Evolutionary conservation across 1,139 yeast species (phyloP).

Genomic region (Scheffersomyces segobiensis): DNA sequence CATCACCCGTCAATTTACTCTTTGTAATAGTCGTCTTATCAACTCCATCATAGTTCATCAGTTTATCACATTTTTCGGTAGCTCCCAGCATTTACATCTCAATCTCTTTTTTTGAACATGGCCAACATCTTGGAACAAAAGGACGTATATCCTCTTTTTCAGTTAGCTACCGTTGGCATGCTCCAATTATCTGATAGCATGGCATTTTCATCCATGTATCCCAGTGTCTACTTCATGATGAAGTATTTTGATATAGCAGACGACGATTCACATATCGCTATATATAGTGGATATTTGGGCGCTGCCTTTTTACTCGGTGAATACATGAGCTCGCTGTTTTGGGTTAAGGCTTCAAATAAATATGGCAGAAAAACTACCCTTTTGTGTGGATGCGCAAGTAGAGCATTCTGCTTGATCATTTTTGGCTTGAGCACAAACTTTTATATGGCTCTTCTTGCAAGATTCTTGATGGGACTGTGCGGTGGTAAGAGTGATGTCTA

Average conservation of each 20-base stretch:
- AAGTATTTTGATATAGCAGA: slow-evolving; percentile 54
- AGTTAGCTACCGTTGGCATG: slow-evolving; percentile 44
- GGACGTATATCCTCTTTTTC: slow-evolving; percentile 52
- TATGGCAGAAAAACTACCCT: slow-evolving; percentile 59
- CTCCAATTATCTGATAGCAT: slow-evolving; percentile 61
- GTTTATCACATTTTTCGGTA: too few species aligned
- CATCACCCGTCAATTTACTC: too few species aligned
- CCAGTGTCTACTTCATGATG: slow-evolving; percentile 66
- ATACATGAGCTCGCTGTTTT: slow-evolving; percentile 53
- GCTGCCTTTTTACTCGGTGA: slow-evolving; percentile 58
- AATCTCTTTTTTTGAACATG: too few species aligned
- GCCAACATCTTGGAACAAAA: slow-evolving; percentile 1
- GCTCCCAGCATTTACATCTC: too few species aligned
- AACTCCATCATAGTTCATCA: too few species aligned
- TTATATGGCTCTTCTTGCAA: slow-evolving; percentile 51
- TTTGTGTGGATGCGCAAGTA: slow-evolving; percentile 51
- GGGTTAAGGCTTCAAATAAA: slow-evolving; percentile 58
- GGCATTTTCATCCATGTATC: slow-evolving; percentile 63
- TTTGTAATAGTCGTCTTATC: too few species aligned
- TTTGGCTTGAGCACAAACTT: slow-evolving; percentile 56
- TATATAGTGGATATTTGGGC: slow-evolving; percentile 59
- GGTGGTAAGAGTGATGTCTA: slow-evolving; percentile 65
- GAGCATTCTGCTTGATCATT: slow-evolving; percentile 45
- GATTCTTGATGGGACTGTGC: slow-evolving; percentile 54
- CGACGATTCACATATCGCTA: slow-evolving; percentile 52